These are phyloP conservation scores for Tripterygium wilfordii DNA, from an alignment of 177 flowering plant genomes.

Conservation along the genomic window DNA sequence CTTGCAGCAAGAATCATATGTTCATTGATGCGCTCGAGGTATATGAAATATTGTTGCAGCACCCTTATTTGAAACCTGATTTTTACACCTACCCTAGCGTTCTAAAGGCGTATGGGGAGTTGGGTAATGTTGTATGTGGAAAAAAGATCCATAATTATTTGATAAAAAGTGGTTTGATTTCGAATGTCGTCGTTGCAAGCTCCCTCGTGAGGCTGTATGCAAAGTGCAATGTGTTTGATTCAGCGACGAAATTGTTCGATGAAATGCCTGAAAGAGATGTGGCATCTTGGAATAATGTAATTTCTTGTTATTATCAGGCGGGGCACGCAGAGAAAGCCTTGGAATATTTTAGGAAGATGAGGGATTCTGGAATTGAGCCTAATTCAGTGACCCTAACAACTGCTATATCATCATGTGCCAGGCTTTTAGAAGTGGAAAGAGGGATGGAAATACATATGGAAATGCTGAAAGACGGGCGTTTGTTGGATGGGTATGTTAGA, in stretches of 20 bases:
- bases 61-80: conserved; percentile 36
- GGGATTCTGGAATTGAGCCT: conserved; percentile 28
- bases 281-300: conserved; percentile 45
- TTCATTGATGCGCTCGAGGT: conserved; percentile 34
- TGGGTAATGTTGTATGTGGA: conserved; percentile 21
- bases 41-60: conserved; percentile 18
- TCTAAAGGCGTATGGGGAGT: conserved; percentile 42
- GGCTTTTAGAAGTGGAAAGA: conserved; percentile 33
- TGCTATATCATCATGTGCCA: conserved; percentile 36
- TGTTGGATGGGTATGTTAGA: conserved; percentile 34
- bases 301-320: conserved; percentile 49
- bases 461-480: conserved; percentile 19
- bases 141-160: conserved; percentile 30
- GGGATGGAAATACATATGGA: conserved; percentile 40
- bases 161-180: conserved; percentile 27
- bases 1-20: conserved; percentile 41
- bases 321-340: conserved; percentile 37
- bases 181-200: conserved; percentile 45
- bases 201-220: conserved; percentile 40
- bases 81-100: conserved; percentile 47
- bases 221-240: conserved; percentile 29
- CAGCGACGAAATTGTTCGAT: conserved; percentile 30
- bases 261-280: conserved; percentile 52
- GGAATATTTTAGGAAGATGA: conserved; percentile 40
- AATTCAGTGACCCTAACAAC: conserved; percentile 39